These are phyloP conservation scores for Drechslerella stenobrocha DNA, from an alignment of 2,329 filamentous ascomycete genomes.

Conservation along the genomic window DNA sequence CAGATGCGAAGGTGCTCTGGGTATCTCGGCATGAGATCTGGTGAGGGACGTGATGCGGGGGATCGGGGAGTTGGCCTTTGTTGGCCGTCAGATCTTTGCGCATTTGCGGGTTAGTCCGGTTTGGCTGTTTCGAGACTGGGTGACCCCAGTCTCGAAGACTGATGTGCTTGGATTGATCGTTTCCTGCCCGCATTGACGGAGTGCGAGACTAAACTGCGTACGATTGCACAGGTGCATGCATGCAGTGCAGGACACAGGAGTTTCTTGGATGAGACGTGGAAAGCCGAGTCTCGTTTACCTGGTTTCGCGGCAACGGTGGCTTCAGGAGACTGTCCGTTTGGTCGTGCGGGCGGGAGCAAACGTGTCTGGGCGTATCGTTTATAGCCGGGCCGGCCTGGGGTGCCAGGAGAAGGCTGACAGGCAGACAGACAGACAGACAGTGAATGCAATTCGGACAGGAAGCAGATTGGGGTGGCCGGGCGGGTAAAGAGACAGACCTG, in stretches of 20 bases:
- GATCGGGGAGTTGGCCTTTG: no score
- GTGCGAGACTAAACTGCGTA: no score
- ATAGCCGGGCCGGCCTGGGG: constrained; percentile 16
- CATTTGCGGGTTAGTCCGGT: background rate
- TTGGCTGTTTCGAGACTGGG: background rate
- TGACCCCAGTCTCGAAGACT: no score
- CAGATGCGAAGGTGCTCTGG: no score
- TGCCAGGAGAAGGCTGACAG: background rate
- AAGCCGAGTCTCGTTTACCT: no score
- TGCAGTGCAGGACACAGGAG: no score
- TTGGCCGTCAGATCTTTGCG: background rate
- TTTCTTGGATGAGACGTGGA: no score
- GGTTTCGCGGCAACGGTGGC: constrained; percentile 3
- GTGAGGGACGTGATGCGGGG: no score
- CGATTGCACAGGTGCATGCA: no score
- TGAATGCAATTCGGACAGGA: constrained; percentile 3
- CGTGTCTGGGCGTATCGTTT: constrained; percentile 22
- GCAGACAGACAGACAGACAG: background rate
- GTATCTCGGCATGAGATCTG: no score
- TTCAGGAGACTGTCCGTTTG: background rate
- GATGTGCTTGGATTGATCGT: background rate
- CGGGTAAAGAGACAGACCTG: background rate
- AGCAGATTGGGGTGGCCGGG: background rate
- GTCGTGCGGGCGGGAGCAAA: constrained; percentile 1
- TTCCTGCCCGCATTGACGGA: no score